phyloP scores from a whole-genome alignment of 164 flowering plant species.

The Sextonia rubra region DNA sequence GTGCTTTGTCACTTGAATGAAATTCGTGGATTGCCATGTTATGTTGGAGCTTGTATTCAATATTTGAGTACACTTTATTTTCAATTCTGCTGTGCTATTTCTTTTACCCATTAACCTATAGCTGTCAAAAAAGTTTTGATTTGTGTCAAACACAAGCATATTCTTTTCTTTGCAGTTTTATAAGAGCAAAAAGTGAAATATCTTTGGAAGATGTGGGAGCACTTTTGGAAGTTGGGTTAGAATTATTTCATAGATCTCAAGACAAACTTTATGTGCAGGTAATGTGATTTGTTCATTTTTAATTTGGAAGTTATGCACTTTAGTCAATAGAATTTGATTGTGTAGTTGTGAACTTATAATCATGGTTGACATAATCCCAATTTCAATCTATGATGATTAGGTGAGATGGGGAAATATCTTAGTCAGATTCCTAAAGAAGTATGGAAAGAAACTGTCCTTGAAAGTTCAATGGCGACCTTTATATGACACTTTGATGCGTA shows the following conservation, averaged over 20 bases:
- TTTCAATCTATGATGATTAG: constrained; percentile 35
- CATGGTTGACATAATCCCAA: constrained; percentile 5
- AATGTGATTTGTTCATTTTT: not conserved
- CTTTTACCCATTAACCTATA: not conserved
- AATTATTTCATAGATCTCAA: constrained; percentile 50
- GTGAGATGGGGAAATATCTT: constrained; percentile 93
- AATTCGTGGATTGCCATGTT: not conserved
- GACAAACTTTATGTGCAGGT: constrained; percentile 88
- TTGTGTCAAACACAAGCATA: not conserved
- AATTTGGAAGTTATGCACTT: not conserved
- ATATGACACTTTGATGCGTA: constrained; percentile 67
- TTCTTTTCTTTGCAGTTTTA: constrained; percentile 48
- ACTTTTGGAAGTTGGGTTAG: constrained; percentile 56
- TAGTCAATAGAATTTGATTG: not conserved
- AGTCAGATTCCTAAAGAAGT: constrained; percentile 66
- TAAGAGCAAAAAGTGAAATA: constrained; percentile 89
- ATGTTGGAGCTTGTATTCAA: constrained; percentile 2
- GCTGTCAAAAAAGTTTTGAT: not conserved
- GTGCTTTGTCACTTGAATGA: not conserved
- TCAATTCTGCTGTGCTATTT: not conserved
- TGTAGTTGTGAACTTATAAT: not conserved
- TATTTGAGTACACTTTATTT: not conserved
- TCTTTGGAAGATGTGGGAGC: constrained; percentile 61
- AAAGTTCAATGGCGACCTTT: constrained; percentile 84
- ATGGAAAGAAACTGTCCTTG: constrained; percentile 66